Percentiles rank a stretch among this genome's conserved stretches.
phyloP scores from a whole-genome alignment of 1,284 basidiomycete species.

The Earliella scabrosa region DNA sequence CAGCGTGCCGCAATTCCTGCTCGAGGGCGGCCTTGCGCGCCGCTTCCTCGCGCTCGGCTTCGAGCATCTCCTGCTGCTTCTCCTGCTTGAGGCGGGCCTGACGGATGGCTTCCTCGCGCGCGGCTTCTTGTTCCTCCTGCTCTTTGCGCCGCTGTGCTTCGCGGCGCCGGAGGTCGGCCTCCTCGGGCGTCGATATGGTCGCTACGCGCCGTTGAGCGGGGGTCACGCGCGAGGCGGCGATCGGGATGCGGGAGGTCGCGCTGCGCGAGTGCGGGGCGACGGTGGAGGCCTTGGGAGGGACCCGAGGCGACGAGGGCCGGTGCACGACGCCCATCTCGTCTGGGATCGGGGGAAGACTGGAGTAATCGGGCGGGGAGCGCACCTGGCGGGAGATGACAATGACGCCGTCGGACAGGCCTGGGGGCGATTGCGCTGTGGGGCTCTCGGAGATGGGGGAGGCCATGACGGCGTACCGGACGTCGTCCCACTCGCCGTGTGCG shows the following conservation, averaged over 20 bases:
- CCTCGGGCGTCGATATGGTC: constrained; percentile 28
- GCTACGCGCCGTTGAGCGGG: constrained; percentile 15
- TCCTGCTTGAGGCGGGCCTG: constrained; percentile 49
- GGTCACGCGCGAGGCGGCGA: constrained; percentile 16
- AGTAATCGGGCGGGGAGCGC: constrained; percentile 11
- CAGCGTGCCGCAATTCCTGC: constrained; percentile 52
- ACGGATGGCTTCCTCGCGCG: constrained; percentile 53
- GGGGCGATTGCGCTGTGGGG: background rate
- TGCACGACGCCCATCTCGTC: constrained; percentile 14
- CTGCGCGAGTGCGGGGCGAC: constrained; percentile 6
- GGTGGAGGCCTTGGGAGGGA: constrained; percentile 13
- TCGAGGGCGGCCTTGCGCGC: constrained; percentile 49
- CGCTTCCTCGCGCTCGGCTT: constrained; percentile 55
- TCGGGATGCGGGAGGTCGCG: constrained; percentile 27
- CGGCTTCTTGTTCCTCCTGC: constrained; percentile 51
- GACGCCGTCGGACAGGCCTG: constrained; percentile 6
- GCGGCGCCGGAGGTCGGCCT: constrained; percentile 21
- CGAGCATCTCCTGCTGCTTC: constrained; percentile 49
- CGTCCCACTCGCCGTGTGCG: constrained; percentile 18
- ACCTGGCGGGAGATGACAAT: constrained; percentile 23
- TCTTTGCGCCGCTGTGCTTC: constrained; percentile 34
- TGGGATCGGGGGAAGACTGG: constrained; percentile 16
- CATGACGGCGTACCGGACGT: constrained; percentile 23
- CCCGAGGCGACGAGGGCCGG: constrained; percentile 11
- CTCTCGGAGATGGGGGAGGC: constrained; percentile 15